Evolutionary conservation across 371 early-diverging fungal species (phyloP).

Genomic region (Circinella umbellata): DNA sequence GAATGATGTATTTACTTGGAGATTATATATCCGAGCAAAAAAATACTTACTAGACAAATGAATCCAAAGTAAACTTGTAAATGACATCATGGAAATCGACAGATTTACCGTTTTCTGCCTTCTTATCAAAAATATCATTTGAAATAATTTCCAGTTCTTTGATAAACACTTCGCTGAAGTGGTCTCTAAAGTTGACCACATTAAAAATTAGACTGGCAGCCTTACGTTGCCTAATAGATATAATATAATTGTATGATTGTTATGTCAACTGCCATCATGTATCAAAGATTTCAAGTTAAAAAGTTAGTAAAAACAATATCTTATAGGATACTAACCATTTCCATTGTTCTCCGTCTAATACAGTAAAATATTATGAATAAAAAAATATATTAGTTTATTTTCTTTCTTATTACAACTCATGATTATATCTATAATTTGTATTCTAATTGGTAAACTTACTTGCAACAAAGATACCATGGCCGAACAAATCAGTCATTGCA

Average conservation of each 20-base stretch:
- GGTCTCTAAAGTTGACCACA: conserved; percentile 73
- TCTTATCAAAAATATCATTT: conserved; percentile 31
- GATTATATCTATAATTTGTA: background rate
- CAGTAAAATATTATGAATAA: conserved; percentile 56
- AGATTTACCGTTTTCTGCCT: conserved; percentile 29
- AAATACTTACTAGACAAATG: conserved; percentile 49
- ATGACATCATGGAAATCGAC: conserved; percentile 50
- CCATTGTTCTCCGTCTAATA: background rate
- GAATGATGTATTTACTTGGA: no score
- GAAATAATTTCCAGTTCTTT: conserved; percentile 37
- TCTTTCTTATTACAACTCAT: conserved; percentile 27
- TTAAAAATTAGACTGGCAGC: conserved; percentile 72
- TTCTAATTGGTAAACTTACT: conserved; percentile 28
- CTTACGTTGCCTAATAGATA: conserved; percentile 56
- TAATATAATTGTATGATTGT: no score
- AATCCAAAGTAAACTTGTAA: conserved; percentile 53
- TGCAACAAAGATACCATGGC: conserved; percentile 76
- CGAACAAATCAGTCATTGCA: conserved; percentile 53
- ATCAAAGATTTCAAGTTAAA: no score
- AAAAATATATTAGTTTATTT: no score
- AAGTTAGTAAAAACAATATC: no score
- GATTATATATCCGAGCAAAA: background rate
- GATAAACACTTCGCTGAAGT: conserved; percentile 62
- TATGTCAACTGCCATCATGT: no score
- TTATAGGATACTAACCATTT: no score